Evolutionary conservation across 257 asterid species (phyloP), one percentile per base, ranked within the genome.

Genomic region (Jacaranda mimosifolia): DNA sequence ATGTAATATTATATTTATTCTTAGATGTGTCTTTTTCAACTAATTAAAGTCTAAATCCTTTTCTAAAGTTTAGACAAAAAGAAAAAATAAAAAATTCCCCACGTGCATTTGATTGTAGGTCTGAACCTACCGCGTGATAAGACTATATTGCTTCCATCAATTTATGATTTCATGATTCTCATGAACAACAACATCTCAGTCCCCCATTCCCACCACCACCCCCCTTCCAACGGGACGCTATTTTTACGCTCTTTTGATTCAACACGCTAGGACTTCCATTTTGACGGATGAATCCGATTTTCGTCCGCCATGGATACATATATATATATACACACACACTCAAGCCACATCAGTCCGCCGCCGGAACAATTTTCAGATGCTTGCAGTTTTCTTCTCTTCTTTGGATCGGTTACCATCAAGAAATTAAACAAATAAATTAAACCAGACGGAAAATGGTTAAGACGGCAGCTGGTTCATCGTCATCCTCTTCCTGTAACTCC

Each of bases 261-360:
- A 70, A 77, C 81, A 59, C 77, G 77, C 65, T 77, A 63, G 52
- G 38, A 69, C 71, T 1, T 36, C 64, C 38, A 76, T 59, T 68
- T 56, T 59, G 65, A 77, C 76, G 8, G n/a, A 53, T 15, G 48
- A 17, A 17, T 56, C 15, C 3, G 53, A 11, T 9, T 48, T 56
- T 56, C 36, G 12, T n/a, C 63, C 26, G 36, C 26, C 35, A 56
- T 56, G 35, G 63, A n/a, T 14, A 5, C 59, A 46, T 59, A 49
- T 51, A 70, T 7, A 77, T 69, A 10, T 5, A 36, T 5, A 7
- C 9, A 12, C 15, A 6, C 1, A 42, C 36, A 17, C 42, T 3
- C 55, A 6, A 0, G 0, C 14, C 55, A 15, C 21, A 11, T 8
- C 59, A 7, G 21, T 36, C 55, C 9, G 35, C 74, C 38, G 58